Evolutionary conservation across 2,329 filamentous ascomycete species (phyloP).

Genomic region (Neurospora crassa): DNA sequence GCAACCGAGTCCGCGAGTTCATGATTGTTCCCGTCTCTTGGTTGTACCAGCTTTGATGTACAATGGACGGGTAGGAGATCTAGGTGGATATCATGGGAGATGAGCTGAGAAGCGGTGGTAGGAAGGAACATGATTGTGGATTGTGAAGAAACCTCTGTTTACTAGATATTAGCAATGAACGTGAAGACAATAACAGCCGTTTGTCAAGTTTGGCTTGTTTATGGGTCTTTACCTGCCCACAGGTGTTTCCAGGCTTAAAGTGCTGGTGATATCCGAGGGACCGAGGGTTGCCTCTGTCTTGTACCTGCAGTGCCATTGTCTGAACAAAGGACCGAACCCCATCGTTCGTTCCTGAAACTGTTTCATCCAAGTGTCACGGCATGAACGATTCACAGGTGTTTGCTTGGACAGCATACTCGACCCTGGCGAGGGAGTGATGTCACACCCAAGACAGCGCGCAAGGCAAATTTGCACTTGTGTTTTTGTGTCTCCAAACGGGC

Average conservation of each 20-base stretch:
- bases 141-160: not conserved
- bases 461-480: not conserved
- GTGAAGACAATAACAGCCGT: no score
- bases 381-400: not conserved
- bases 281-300: not conserved
- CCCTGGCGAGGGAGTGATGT: not conserved
- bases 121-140: not conserved
- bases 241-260: not conserved
- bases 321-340: not conserved
- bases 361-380: not conserved
- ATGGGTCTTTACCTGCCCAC: not conserved
- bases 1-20: not conserved
- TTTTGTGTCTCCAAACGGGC: not conserved
- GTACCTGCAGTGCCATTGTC: not conserved
- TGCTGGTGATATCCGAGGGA: not conserved
- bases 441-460: not conserved
- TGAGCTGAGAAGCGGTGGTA: not conserved
- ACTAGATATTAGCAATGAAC: no score
- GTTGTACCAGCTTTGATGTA: not conserved
- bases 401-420: not conserved
- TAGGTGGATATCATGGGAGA: not conserved
- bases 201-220: no score
- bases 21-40: not conserved
- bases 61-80: not conserved
- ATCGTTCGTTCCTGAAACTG: not conserved